A percentile compares a stretch with the other conserved stretches of the same genome.
These are phyloP conservation scores for Candida oleophila DNA, from an alignment of 805 yeast species.

Conservation along the genomic window DNA sequence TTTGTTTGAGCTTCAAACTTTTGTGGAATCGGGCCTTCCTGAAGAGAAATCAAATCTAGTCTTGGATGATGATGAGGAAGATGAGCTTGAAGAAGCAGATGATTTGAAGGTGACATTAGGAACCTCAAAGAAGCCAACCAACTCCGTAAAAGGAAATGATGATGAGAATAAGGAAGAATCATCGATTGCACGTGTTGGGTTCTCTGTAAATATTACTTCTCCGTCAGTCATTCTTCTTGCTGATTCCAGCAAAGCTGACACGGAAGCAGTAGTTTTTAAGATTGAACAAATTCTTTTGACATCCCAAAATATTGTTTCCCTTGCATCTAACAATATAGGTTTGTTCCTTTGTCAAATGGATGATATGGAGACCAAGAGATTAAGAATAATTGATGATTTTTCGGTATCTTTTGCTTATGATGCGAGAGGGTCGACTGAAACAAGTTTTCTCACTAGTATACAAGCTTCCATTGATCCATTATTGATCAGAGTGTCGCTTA, in stretches of 20 bases:
- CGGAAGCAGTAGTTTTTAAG: constrained; percentile 90
- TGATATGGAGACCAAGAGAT: constrained; percentile 53
- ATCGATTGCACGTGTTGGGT: constrained; percentile 31
- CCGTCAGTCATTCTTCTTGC: constrained; percentile 80
- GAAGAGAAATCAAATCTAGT: constrained; percentile 13
- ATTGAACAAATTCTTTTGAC: constrained; percentile 75
- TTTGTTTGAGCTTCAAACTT: constrained; percentile 69
- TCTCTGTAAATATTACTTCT: constrained; percentile 67
- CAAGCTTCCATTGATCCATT: constrained; percentile 78
- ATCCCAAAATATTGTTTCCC: constrained; percentile 61
- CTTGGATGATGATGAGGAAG: constrained; percentile 15
- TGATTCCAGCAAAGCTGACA: constrained; percentile 62
- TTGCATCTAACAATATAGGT: constrained; percentile 78
- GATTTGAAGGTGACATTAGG: background rate
- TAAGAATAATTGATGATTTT: constrained; percentile 86
- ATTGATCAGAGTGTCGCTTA: constrained; percentile 73
- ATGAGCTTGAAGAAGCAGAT: constrained; percentile 1
- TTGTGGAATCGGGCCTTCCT: constrained; percentile 51
- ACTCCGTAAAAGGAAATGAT: background rate
- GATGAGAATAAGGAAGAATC: background rate
- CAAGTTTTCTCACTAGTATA: constrained; percentile 59
- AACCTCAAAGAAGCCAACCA: background rate
- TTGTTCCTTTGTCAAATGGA: constrained; percentile 83
- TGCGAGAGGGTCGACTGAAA: constrained; percentile 59
- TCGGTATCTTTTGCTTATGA: constrained; percentile 76